Evolutionary conservation across 805 yeast genomes (phyloP).

Genomic region (Scheffersomyces ergatensis): DNA sequence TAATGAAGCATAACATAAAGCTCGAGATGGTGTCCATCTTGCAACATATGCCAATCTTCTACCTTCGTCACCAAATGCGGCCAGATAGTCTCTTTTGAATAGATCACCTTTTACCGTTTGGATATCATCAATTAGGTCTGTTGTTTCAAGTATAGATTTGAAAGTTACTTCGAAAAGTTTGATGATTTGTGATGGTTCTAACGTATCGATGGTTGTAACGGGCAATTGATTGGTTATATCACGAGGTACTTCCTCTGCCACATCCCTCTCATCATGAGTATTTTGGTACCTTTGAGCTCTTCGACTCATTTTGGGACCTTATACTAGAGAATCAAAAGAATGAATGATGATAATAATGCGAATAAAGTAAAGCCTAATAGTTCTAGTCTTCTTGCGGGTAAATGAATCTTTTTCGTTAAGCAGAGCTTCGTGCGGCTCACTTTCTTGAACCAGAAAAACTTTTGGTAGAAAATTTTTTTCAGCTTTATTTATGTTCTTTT

Average conservation of each 20-base stretch:
- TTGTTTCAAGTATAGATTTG: constrained; percentile 29
- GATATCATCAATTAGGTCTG: constrained; percentile 41
- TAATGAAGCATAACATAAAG: constrained; percentile 69
- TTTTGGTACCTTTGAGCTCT: constrained; percentile 28
- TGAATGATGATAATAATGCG: no score
- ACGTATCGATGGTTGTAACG: constrained; percentile 25
- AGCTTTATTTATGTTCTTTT: no score
- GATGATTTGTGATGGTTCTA: constrained; percentile 34
- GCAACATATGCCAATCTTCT: constrained; percentile 75
- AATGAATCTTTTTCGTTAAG: background rate
- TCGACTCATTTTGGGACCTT: constrained; percentile 25
- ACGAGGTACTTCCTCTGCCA: background rate
- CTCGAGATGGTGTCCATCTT: constrained; percentile 85
- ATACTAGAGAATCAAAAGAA: no score
- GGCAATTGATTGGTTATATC: constrained; percentile 19
- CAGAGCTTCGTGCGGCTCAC: background rate
- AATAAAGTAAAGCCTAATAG: background rate
- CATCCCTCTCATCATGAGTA: constrained; percentile 4
- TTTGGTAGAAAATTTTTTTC: no score
- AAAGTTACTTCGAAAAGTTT: constrained; percentile 34
- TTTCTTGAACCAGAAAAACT: no score
- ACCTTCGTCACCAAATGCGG: constrained; percentile 63
- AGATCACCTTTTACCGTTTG: constrained; percentile 71
- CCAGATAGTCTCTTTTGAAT: constrained; percentile 64
- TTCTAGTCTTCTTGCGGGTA: background rate